phyloP scores from a whole-genome alignment of 768 basidiomycete genomes.

The Xerocomellus dryophilus region DNA sequence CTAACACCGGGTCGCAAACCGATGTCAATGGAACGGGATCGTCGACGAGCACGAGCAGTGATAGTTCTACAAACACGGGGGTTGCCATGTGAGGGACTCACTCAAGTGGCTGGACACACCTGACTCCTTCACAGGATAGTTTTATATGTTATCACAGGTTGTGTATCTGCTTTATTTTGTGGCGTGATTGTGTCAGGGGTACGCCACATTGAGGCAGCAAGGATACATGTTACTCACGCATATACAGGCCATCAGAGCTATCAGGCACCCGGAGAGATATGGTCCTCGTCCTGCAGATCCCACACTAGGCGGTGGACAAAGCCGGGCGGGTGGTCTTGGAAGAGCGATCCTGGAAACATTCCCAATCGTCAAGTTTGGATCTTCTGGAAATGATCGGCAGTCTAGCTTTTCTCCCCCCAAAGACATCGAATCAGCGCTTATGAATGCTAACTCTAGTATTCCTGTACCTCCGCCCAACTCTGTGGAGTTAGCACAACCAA shows the following conservation, averaged over 20 bases:
- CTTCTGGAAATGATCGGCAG: conserved; percentile 18
- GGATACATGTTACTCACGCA: neutral
- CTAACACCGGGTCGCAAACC: conserved; percentile 5
- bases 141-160: conserved; percentile 84
- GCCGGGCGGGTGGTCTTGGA: conserved; percentile 79
- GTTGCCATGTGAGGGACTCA: conserved; percentile 68
- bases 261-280: conserved; percentile 89
- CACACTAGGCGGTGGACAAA: conserved; percentile 42
- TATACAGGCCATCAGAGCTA: conserved; percentile 70
- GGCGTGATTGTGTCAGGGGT: conserved; percentile 84
- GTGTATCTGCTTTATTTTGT: conserved; percentile 81
- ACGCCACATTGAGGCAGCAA: conserved; percentile 26
- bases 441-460: neutral
- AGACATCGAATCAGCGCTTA: conserved; percentile 32
- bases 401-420: conserved; percentile 19
- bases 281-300: conserved; percentile 59
- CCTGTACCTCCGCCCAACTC: conserved; percentile 4
- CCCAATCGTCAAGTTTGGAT: conserved; percentile 84
- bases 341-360: conserved; percentile 95
- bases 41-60: conserved; percentile 12
- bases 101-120: neutral
- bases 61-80: conserved; percentile 43
- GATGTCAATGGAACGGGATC: conserved; percentile 19
- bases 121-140: conserved; percentile 54
- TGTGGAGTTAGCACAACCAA: conserved; percentile 11